Evolutionary conservation across 345 rosid species (phyloP).

Genomic region (Lepidium aucheri): DNA sequence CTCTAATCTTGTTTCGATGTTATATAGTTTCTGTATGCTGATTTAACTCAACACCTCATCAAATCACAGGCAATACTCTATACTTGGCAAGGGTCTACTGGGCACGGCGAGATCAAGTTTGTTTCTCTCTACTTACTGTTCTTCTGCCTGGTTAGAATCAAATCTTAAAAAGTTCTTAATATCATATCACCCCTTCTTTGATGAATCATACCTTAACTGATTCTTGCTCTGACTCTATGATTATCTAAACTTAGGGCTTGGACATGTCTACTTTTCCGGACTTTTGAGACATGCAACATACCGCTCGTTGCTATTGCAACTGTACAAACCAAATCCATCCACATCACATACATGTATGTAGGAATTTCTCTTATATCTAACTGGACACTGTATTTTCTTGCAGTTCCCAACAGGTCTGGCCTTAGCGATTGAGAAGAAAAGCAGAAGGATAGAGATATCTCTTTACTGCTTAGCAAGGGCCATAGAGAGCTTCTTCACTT

Average conservation of each 20-base stretch:
- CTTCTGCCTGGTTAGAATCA: constrained; percentile 81
- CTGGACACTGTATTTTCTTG: background rate
- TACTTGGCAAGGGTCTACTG: constrained; percentile 71
- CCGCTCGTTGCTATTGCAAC: constrained; percentile 80
- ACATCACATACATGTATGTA: background rate
- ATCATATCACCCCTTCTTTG: background rate
- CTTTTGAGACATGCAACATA: constrained; percentile 57
- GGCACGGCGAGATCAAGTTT: constrained; percentile 94
- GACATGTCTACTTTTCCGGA: constrained; percentile 80
- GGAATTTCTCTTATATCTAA: background rate
- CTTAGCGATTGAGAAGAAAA: constrained; percentile 83
- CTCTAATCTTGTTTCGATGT: background rate
- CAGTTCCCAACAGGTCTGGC: constrained; percentile 90
- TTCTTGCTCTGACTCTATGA: background rate
- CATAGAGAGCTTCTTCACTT: constrained; percentile 83
- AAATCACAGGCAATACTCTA: constrained; percentile 54
- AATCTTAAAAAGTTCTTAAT: background rate
- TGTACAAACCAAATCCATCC: constrained; percentile 30
- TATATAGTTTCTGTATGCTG: background rate
- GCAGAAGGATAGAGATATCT: constrained; percentile 87
- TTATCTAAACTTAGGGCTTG: constrained; percentile 52
- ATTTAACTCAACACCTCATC: background rate
- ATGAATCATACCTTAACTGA: background rate
- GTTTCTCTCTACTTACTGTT: constrained; percentile 75
- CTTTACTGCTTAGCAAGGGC: constrained; percentile 97